Base-by-base conservation (phyloP, 1,284 basidiomycete species). In the Sparassis latifolia region DNA sequence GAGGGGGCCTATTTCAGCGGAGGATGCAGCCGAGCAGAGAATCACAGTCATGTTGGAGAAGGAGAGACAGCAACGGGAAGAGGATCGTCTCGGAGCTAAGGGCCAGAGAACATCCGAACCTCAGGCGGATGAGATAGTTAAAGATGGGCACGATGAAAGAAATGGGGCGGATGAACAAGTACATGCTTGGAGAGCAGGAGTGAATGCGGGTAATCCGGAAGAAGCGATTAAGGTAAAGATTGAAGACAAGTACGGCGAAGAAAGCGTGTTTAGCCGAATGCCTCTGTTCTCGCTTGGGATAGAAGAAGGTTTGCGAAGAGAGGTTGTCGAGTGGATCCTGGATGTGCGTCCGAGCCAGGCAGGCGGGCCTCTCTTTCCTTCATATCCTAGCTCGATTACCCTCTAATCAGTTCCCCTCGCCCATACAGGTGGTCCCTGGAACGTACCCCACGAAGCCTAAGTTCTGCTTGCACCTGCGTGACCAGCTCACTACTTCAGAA, bases 401-500 rank as follows among this genome's bases (percentile, higher is more conserved):
- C 20, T 78, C 37, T 83, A 82, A 35, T 64, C 64, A 58, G 80
- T 20, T 5, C 27, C 12, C 2, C 31, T 32, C 80, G 53, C 80
- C 29, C 5, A 27, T 5, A 5, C 37, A 62, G 59, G 55, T 49
- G 65, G 62, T 62, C 59, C 52, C 56, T 58, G 45, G 66, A 61
- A 2, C 49, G 33, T 44, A 46, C 50, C 40, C 52, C 46, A 10
- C 52, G 39, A 35, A 52, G 46, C 48, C 57, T 47, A 47, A 55
- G 32, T 28, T 47, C 7, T 59, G 61, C 30, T 44, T 53, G 27
- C 71, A 82, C 50, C 69, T 85, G 30, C 64, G 69, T 41, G 75
- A 82, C 47, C 78, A 84, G 51, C 69, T 85, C 27, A 61, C 62
- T 3, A 70, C 67, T 2, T 80, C 75, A 0, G 70, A 69, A 0